phyloP scores from a whole-genome alignment of 768 basidiomycete genomes.

The Leccinum imitatum region DNA sequence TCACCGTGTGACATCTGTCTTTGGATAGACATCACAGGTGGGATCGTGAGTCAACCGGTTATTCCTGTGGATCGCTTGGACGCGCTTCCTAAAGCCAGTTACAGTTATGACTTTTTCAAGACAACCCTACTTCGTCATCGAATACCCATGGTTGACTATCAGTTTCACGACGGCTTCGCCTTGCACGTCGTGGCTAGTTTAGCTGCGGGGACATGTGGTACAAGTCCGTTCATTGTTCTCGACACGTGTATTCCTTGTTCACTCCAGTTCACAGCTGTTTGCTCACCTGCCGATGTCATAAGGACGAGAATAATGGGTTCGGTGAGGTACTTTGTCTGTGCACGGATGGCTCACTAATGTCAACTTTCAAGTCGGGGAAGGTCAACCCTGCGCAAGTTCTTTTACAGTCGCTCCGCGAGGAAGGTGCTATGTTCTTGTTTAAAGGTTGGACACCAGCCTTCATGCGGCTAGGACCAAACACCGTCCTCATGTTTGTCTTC shows the following conservation, averaged over 20 bases:
- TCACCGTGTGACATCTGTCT: conserved; percentile 4
- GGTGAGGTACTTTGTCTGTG: conserved; percentile 39
- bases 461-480: conserved; percentile 80
- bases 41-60: conserved; percentile 61
- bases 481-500: conserved; percentile 81
- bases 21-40: conserved; percentile 68
- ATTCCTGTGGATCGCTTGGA: not conserved
- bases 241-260: not conserved
- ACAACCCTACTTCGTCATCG: conserved; percentile 48
- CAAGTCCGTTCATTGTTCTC: conserved; percentile 59
- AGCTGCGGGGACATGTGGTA: conserved; percentile 73
- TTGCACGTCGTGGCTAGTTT: conserved; percentile 69
- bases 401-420: conserved; percentile 58
- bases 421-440: conserved; percentile 77
- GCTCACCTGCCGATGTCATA: conserved; percentile 76
- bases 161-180: conserved; percentile 62
- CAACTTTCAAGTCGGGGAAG: conserved; percentile 45
- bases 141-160: conserved; percentile 56
- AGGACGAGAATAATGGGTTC: conserved; percentile 77
- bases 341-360: conserved; percentile 4
- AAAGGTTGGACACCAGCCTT: conserved; percentile 92
- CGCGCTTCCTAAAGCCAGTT: conserved; percentile 4
- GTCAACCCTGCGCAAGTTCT: conserved; percentile 52
- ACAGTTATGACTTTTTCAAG: conserved; percentile 80
- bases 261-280: conserved; percentile 52